Conservation (phyloP, 2,329 filamentous ascomycete genomes). For the Colletotrichum melonis region DNA sequence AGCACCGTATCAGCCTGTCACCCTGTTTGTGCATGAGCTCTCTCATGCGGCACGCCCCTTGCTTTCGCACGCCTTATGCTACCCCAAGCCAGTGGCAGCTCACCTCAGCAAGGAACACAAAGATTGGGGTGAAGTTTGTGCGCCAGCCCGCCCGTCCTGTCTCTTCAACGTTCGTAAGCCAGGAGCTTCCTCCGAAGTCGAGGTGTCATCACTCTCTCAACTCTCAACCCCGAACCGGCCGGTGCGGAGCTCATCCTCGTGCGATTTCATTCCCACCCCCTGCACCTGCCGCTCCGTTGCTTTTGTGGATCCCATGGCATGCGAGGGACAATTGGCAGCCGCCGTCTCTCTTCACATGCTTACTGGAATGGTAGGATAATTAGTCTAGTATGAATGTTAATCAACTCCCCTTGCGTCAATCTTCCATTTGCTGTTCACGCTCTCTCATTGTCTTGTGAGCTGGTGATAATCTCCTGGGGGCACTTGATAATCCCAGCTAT, state of each 20-base stretch:
- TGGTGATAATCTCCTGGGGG: background rate
- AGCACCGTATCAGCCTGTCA: too few species aligned
- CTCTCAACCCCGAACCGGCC: constrained; percentile 16
- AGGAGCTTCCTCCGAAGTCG: constrained; percentile 30
- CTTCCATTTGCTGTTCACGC: background rate
- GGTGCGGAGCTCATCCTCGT: constrained; percentile 18
- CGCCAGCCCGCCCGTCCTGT: background rate
- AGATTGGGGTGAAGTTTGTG: background rate
- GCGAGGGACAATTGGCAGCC: constrained; percentile 3
- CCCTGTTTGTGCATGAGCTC: constrained; percentile 1
- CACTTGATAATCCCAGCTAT: background rate
- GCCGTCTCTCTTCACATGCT: constrained; percentile 25
- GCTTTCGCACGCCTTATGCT: background rate
- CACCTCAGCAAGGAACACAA: background rate
- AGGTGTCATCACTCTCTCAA: constrained; percentile 35
- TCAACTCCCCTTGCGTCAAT: background rate
- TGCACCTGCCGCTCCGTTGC: constrained; percentile 11
- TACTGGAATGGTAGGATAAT: constrained; percentile 8
- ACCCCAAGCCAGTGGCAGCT: background rate
- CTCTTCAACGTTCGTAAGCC: background rate
- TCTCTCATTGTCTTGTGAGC: background rate
- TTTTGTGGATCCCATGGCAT: constrained; percentile 28
- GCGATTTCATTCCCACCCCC: constrained; percentile 11
- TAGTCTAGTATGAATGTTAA: constrained; percentile 26
- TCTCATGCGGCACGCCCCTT: constrained; percentile 8